Percentiles rank a stretch among this genome's conserved stretches.
Conservation (phyloP, 2,329 filamentous ascomycete species). For the Neonectria coccinea region DNA sequence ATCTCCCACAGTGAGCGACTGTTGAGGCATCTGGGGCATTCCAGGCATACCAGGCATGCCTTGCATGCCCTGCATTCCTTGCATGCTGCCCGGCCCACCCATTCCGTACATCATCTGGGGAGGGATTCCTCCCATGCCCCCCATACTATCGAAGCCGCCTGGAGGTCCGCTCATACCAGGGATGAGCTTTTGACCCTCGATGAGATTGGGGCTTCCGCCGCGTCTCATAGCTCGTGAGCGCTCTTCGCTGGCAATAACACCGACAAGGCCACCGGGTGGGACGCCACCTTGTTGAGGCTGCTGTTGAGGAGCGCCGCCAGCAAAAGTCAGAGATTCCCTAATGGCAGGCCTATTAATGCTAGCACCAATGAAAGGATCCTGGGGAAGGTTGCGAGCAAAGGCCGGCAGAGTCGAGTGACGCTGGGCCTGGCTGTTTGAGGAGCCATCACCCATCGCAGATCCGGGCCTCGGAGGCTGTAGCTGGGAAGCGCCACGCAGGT, state of each 20-base stretch:
- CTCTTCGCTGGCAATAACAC: constrained; percentile 89
- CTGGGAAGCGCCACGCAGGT: constrained; percentile 69
- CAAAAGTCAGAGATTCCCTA: constrained; percentile 80
- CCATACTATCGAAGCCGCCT: constrained; percentile 61
- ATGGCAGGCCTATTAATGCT: constrained; percentile 78
- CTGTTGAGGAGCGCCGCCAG: constrained; percentile 63
- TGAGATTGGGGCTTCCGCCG: constrained; percentile 78
- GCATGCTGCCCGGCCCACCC: constrained; percentile 42
- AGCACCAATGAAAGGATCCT: constrained; percentile 86
- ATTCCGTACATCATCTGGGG: constrained; percentile 56
- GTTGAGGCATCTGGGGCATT: constrained; percentile 55
- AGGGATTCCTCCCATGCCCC: constrained; percentile 61
- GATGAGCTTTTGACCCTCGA: constrained; percentile 62
- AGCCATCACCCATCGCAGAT: constrained; percentile 68
- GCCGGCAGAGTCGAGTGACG: constrained; percentile 71
- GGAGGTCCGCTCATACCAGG: constrained; percentile 52
- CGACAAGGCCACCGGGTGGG: constrained; percentile 83
- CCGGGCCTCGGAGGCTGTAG: constrained; percentile 60
- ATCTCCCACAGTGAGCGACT: constrained; percentile 69
- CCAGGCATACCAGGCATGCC: constrained; percentile 17
- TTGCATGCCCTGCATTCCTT: constrained; percentile 28
- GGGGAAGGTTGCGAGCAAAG: constrained; percentile 84
- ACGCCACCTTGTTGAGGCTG: constrained; percentile 53
- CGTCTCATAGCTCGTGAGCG: constrained; percentile 80
- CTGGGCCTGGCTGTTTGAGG: constrained; percentile 41